Percentiles rank a stretch among this genome's conserved stretches.
phyloP scores from a whole-genome alignment of 495 filamentous ascomycete species.

The Lepraria neglecta region DNA sequence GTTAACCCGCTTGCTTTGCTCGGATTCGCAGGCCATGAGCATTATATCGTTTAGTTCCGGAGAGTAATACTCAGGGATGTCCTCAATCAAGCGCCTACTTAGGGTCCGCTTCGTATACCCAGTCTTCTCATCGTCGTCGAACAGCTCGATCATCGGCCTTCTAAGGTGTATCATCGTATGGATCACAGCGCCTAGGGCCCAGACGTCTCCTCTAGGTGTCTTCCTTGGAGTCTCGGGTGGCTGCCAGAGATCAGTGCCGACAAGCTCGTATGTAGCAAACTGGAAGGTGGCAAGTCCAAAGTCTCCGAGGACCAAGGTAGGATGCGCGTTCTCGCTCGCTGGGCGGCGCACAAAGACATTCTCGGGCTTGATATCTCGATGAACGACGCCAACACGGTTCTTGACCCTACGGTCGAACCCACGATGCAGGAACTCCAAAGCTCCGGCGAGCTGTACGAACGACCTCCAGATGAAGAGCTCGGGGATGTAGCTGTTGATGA shows the following conservation, averaged over 20 bases:
- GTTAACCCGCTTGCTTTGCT: slow-evolving; percentile 14
- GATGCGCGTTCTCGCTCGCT: slow-evolving; percentile 27
- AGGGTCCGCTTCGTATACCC: neutral
- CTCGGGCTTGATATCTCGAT: slow-evolving; percentile 97
- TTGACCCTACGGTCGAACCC: slow-evolving; percentile 26
- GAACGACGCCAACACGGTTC: slow-evolving; percentile 58
- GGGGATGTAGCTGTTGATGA: slow-evolving; percentile 82
- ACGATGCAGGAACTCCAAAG: slow-evolving; percentile 87
- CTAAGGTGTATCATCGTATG: slow-evolving; percentile 18
- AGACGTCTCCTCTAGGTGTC: slow-evolving; percentile 92
- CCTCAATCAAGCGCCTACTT: no score
- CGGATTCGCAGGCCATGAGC: slow-evolving; percentile 10
- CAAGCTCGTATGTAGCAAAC: slow-evolving; percentile 74
- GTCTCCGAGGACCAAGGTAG: slow-evolving; percentile 61
- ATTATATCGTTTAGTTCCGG: slow-evolving; percentile 4
- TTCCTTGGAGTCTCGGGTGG: slow-evolving; percentile 71
- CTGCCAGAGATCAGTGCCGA: slow-evolving; percentile 88
- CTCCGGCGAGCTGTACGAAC: slow-evolving; percentile 84
- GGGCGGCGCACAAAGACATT: slow-evolving; percentile 76
- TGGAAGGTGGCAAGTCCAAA: slow-evolving; percentile 85
- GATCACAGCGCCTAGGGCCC: slow-evolving; percentile 63
- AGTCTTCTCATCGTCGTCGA: neutral
- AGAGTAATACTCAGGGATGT: neutral
- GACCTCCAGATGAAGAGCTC: slow-evolving; percentile 97
- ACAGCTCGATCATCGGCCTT: neutral